Evolutionary conservation across 208 protist genomes (phyloP).

Genomic region (Porcisia deanei): DNA sequence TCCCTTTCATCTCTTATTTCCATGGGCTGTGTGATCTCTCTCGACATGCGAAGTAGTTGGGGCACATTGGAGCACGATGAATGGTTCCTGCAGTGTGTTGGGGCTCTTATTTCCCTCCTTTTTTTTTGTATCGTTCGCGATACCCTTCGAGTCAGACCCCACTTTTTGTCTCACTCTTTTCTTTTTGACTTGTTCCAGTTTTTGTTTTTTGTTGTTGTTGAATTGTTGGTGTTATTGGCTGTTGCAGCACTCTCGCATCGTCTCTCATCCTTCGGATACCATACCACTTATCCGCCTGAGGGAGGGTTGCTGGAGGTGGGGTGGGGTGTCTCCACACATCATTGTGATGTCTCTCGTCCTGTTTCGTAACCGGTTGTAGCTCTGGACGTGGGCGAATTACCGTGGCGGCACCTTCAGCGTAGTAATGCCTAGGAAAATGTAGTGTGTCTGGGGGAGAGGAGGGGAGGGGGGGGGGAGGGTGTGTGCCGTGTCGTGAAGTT

Average conservation of each 20-base stretch:
- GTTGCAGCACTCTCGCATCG: too few species aligned
- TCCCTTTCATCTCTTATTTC: neutral
- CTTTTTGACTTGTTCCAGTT: neutral
- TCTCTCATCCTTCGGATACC: too few species aligned
- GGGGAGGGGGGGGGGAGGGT: neutral
- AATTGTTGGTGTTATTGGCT: too few species aligned
- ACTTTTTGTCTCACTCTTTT: neutral
- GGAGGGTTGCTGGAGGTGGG: too few species aligned
- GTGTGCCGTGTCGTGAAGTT: neutral
- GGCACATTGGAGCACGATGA: neutral
- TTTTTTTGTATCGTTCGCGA: neutral
- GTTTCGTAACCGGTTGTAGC: too few species aligned
- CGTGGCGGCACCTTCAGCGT: neutral
- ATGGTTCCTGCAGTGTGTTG: neutral
- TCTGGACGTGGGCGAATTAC: neutral
- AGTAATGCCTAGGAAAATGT: neutral
- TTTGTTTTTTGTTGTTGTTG: neutral
- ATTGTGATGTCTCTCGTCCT: too few species aligned
- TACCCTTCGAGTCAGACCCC: neutral
- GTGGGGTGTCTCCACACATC: too few species aligned
- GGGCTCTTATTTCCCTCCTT: neutral
- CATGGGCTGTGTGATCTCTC: slow-evolving; percentile 9
- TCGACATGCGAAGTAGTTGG: neutral
- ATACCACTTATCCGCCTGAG: too few species aligned
- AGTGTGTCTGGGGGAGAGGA: too few species aligned